Evolutionary conservation across 805 yeast species (phyloP).

Genomic region (Metschnikowia continentalis): DNA sequence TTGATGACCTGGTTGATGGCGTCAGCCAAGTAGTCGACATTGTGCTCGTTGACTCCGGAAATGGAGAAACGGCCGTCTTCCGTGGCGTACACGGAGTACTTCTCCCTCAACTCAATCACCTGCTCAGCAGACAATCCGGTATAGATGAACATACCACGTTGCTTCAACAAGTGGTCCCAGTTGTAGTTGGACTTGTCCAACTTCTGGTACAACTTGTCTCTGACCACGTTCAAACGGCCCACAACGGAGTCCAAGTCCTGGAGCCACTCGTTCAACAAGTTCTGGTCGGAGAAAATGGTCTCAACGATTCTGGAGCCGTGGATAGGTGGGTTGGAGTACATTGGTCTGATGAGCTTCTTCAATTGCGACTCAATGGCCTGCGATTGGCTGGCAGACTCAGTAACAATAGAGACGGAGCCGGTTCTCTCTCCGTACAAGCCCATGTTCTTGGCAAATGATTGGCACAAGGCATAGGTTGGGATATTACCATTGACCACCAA

Average conservation of each 20-base stretch:
- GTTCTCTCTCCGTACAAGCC: constrained; percentile 53
- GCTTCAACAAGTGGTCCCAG: constrained; percentile 85
- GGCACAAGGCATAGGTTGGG: constrained; percentile 51
- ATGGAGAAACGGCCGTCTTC: constrained; percentile 88
- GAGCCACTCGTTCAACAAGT: constrained; percentile 71
- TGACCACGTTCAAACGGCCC: constrained; percentile 69
- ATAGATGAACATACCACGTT: constrained; percentile 95
- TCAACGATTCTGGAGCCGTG: constrained; percentile 91
- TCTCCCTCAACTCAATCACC: constrained; percentile 63
- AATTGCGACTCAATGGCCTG: constrained; percentile 70
- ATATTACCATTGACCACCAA: constrained; percentile 48
- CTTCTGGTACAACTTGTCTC: constrained; percentile 57
- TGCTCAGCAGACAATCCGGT: constrained; percentile 76
- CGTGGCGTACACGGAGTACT: constrained; percentile 79
- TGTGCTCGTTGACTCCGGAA: constrained; percentile 78
- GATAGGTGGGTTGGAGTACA: constrained; percentile 91
- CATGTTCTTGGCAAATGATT: constrained; percentile 47
- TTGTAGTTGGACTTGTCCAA: constrained; percentile 59
- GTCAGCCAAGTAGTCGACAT: constrained; percentile 70
- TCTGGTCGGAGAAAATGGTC: constrained; percentile 58
- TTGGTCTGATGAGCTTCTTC: constrained; percentile 77
- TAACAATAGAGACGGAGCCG: constrained; percentile 69
- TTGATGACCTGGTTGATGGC: constrained; percentile 51
- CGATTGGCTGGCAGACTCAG: constrained; percentile 51
- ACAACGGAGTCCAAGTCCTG: constrained; percentile 76